Base-by-base conservation (phyloP, 2,329 filamentous ascomycete species). In the Alternaria postmessia region DNA sequence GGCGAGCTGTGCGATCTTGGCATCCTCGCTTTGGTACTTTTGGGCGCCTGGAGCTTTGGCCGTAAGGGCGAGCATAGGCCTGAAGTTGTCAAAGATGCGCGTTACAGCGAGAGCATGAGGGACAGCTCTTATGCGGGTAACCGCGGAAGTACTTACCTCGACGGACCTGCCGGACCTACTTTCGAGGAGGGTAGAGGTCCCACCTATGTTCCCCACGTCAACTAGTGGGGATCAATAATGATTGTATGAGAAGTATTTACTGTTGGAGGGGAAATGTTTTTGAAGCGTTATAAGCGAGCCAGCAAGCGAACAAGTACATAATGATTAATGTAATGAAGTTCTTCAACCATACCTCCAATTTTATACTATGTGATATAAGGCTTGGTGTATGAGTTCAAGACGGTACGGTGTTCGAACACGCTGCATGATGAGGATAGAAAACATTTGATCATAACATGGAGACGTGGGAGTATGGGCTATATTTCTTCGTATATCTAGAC, bases 1-100 rank as follows among this genome's bases (percentile, higher is more conserved):
- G 64, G 57, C 7, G 59, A 68, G 53, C 36, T 68, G 3, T 54
- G 57, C 26, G 55, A 68, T 16, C 46, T 68, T 7, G 64, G 59
- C 1, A 62, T 68, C 28, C 42, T 68, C 2, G 61, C 58, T 0
- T 20, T 68, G 16, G 53, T 68, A 2, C 44, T 68, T 1, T 38
- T 63, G 0, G 65, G 61, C 9, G 65, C 62, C 8, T 63, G 59
- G 62, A 51, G 62, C 44, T 68, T 65, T n/a, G 61, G 64, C 26
- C 63, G 61, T 30, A 65, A 63, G n/a, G 54, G 48, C 1, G 43
- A 54, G 3, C 44, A 41, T 4, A 54, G 48, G 2, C 42, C 48
- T 2, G 36, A 59, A 3, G 43, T 53, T 9, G 53, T 48, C 2
- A 62, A 51, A 47, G 63, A 63, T 12, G 34, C 12, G 7, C 52